A percentile compares a stretch with the other conserved stretches of the same genome.
Conservation (phyloP, 805 yeast genomes). For the Kluyveromyces siamensis region DNA sequence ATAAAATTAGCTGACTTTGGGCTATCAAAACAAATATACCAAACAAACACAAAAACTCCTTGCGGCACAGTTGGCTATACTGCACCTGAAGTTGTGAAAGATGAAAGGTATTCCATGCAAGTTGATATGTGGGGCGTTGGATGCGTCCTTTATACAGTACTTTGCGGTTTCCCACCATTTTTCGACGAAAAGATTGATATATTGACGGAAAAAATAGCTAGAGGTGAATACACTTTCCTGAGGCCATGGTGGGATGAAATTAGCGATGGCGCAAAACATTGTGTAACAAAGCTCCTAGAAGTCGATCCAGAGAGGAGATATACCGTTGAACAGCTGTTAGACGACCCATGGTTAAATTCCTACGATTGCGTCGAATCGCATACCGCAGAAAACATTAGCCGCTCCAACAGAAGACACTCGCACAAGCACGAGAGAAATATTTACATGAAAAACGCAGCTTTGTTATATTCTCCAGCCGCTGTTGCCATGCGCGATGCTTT, state of each 20-base stretch:
- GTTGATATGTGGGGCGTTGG: slow-evolving; percentile 99
- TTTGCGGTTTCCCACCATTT: slow-evolving; percentile 98
- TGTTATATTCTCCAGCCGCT: slow-evolving; percentile 59
- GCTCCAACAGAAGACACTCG: slow-evolving; percentile 7
- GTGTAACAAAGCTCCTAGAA: slow-evolving; percentile 56
- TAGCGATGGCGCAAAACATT: slow-evolving; percentile 56
- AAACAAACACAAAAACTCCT: slow-evolving; percentile 86
- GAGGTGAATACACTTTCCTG: slow-evolving; percentile 65
- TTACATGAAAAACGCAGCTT: slow-evolving; percentile 13
- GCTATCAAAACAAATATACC: slow-evolving; percentile 81
- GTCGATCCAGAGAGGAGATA: slow-evolving; percentile 63
- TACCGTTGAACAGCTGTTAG: slow-evolving; percentile 54
- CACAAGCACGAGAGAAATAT: slow-evolving; percentile 12
- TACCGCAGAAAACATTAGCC: slow-evolving; percentile 2
- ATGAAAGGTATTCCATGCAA: slow-evolving; percentile 83
- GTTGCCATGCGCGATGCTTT: slow-evolving; percentile 79
- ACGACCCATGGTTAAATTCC: slow-evolving; percentile 58
- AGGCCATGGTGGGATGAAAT: slow-evolving; percentile 90
- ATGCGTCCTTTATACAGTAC: slow-evolving; percentile 83
- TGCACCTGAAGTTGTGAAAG: slow-evolving; percentile 95
- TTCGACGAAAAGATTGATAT: slow-evolving; percentile 64
- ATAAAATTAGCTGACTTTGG: slow-evolving; percentile 96
- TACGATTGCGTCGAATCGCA: slow-evolving; percentile 15
- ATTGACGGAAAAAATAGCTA: slow-evolving; percentile 57
- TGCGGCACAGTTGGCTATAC: slow-evolving; percentile 99